Evolutionary conservation across 1,284 basidiomycete genomes (phyloP).

Genomic region (Trametes sp.): DNA sequence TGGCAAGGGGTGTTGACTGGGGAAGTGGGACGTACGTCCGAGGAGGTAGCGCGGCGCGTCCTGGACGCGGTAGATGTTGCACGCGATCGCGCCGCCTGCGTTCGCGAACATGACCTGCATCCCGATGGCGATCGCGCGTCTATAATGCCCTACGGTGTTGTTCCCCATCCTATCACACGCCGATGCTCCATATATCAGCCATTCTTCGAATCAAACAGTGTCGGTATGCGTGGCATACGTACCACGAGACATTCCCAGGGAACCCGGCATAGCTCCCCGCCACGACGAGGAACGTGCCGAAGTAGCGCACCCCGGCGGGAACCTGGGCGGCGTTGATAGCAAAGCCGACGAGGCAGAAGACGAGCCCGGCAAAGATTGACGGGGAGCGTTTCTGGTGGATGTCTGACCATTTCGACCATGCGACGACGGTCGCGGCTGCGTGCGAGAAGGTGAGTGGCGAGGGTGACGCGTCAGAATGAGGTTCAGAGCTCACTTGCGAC

Average conservation of each 20-base stretch:
- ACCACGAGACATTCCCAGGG: slow-evolving; percentile 73
- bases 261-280: slow-evolving; percentile 64
- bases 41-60: slow-evolving; percentile 68
- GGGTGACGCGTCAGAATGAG: no score
- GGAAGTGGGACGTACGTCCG: slow-evolving; percentile 54
- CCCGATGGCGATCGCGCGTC: slow-evolving; percentile 68
- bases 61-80: slow-evolving; percentile 64
- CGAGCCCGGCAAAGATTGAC: slow-evolving; percentile 62
- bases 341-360: slow-evolving; percentile 64
- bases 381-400: slow-evolving; percentile 59
- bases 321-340: slow-evolving; percentile 65
- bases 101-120: slow-evolving; percentile 71
- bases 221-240: not conserved
- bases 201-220: no score
- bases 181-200: no score
- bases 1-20: not conserved
- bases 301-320: slow-evolving; percentile 62
- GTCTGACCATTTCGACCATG: slow-evolving; percentile 66
- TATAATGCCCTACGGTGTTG: slow-evolving; percentile 69
- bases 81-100: slow-evolving; percentile 60
- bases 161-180: slow-evolving; percentile 55
- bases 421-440: slow-evolving; percentile 59
- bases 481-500: slow-evolving; percentile 54
- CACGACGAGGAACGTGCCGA: slow-evolving; percentile 69
- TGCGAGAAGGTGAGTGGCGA: not conserved